A percentile compares a stretch with the other conserved stretches of the same genome.
These are phyloP conservation scores for Leptomonas pyrrhocoris DNA, from an alignment of 208 protist genomes.

Conservation along the genomic window DNA sequence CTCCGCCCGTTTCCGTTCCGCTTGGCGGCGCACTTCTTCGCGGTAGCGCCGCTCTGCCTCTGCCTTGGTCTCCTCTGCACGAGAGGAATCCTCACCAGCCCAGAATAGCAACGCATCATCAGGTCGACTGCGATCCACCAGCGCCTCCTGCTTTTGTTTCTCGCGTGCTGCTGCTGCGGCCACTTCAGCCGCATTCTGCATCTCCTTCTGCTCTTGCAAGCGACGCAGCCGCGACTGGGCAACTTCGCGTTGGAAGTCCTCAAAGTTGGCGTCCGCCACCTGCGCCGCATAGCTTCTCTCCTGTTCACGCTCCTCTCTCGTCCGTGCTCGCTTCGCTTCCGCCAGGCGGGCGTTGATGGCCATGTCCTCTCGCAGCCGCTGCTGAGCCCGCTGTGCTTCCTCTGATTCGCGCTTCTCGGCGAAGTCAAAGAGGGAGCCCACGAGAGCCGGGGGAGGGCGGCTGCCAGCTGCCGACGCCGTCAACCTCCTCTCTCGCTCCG, in stretches of 20 bases:
- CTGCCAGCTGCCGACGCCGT: not conserved
- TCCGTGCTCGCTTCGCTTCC: constrained; percentile 22
- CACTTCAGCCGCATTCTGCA: constrained; percentile 20
- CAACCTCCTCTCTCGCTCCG: constrained; percentile 14
- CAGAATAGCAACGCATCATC: constrained; percentile 29
- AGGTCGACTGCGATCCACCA: not conserved
- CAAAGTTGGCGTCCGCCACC: constrained; percentile 16
- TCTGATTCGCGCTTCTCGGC: constrained; percentile 28
- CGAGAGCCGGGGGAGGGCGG: not conserved
- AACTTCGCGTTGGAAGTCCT: constrained; percentile 30
- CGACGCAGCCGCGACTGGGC: constrained; percentile 19
- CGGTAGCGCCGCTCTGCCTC: constrained; percentile 12
- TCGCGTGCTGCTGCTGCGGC: constrained; percentile 16
- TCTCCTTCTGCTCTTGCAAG: constrained; percentile 25
- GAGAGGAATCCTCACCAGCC: constrained; percentile 3
- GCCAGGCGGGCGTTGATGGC: constrained; percentile 19
- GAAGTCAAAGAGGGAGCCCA: constrained; percentile 24
- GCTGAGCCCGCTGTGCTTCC: constrained; percentile 15
- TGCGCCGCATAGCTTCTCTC: constrained; percentile 27
- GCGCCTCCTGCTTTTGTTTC: constrained; percentile 9
- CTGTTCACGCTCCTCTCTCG: constrained; percentile 24
- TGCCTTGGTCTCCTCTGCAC: constrained; percentile 7
- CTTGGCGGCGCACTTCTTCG: constrained; percentile 38
- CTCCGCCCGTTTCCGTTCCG: constrained; percentile 27
- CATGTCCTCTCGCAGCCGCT: constrained; percentile 34